Evolutionary conservation across 1,284 basidiomycete species (phyloP).

Genomic region (Pisolithus thermaeus): DNA sequence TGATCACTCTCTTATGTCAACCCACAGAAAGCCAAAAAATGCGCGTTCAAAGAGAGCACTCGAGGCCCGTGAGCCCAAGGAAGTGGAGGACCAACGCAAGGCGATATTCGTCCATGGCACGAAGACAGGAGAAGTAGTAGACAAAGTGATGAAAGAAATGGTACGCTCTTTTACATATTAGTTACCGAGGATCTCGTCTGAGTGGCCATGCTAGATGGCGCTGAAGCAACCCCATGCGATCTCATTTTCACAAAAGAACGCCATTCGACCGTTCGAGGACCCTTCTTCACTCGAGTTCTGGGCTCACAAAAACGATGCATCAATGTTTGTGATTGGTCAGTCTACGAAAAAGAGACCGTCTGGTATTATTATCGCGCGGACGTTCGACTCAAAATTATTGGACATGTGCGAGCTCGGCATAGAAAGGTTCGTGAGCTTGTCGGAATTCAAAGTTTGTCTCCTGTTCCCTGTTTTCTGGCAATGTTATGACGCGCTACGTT

Average conservation of each 20-base stretch:
- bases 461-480: background rate
- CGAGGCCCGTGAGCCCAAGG: constrained; percentile 83
- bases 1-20: background rate
- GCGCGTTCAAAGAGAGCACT: constrained; percentile 93
- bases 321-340: constrained; percentile 86
- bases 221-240: constrained; percentile 87
- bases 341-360: constrained; percentile 95
- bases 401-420: constrained; percentile 97
- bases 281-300: constrained; percentile 87
- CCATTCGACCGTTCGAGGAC: constrained; percentile 89
- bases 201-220: constrained; percentile 61
- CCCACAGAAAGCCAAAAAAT: constrained; percentile 87
- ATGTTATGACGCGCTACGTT: background rate
- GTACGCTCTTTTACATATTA: no score
- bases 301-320: constrained; percentile 91
- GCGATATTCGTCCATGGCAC: constrained; percentile 90
- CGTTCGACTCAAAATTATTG: constrained; percentile 83
- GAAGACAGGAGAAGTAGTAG: constrained; percentile 77
- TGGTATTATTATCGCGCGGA: constrained; percentile 81
- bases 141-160: constrained; percentile 82
- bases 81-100: constrained; percentile 80
- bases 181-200: no score
- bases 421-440: constrained; percentile 74
- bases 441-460: constrained; percentile 75
- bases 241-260: constrained; percentile 94